Base-by-base conservation (phyloP, 768 basidiomycete species). In the Calocybe indica region DNA sequence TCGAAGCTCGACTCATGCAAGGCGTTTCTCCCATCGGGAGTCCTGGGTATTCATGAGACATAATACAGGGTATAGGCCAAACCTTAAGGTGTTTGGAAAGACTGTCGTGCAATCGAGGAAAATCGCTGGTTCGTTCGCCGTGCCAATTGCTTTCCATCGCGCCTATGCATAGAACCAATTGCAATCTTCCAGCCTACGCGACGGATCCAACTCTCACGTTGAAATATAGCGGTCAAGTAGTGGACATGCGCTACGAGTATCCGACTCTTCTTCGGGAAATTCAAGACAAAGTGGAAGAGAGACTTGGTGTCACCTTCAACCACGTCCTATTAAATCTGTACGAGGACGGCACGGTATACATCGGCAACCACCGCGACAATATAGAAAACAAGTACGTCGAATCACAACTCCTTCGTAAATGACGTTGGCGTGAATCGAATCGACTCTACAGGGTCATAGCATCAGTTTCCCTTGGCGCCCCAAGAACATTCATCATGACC, bases 321-420 rank as follows among this genome's bases (percentile, higher is more conserved):
- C 64, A 65, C 40, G 64, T 65, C 42, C 51, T 65, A 56, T 37
- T 65, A 39, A 63, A 63, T 37, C 43, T 60, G 1, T 65, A 65
- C 42, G 61, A 65, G 40, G 55, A 65, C 32, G 64, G 64, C 0
- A 49, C 38, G 11, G 53, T 65, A 4, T 65, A 62, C 29, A 65
- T 65, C 14, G 64, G 64, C 5, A 65, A 61, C 30, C 64, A 65
- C 49, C 48, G 62, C 7, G 64, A 65, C 43, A 58, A 60, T 29
- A 11, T 61, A 7, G 61, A 63, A 48, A 60, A 65, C 38, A 57
- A 54, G 61, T 57, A 34, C 30, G 55, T 37, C 5, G 41, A 36
- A 13, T 15, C 28, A 11, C 7, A 32, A 11, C 5, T 29, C 5
- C 14, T 33, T 15, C 35, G 10, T 44, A 9, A 36, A 28, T 5